Conservation (phyloP, 2,329 filamentous ascomycete species). For the Alternaria panax region DNA sequence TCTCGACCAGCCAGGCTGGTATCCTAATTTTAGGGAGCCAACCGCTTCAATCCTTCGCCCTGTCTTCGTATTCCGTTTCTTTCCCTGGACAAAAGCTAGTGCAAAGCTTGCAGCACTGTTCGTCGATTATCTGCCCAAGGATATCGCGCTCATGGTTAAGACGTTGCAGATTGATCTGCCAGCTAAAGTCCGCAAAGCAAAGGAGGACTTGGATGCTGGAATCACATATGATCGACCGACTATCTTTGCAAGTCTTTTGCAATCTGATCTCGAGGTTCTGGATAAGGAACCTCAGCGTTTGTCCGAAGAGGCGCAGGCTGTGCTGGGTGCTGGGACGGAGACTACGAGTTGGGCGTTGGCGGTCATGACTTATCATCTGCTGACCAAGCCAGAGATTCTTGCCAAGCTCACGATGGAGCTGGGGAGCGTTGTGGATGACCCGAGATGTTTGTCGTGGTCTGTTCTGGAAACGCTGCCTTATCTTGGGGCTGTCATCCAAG, state of each 20-base stretch:
- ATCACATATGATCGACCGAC: slow-evolving; percentile 35
- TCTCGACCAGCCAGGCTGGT: slow-evolving; percentile 35
- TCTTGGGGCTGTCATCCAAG: slow-evolving; percentile 42
- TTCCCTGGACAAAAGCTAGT: slow-evolving; percentile 32
- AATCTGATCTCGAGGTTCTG: slow-evolving; percentile 21
- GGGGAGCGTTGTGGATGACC: slow-evolving; percentile 22
- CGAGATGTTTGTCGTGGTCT: slow-evolving; percentile 26
- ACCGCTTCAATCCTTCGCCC: slow-evolving; percentile 25
- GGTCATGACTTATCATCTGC: slow-evolving; percentile 39
- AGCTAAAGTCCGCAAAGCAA: slow-evolving; percentile 27
- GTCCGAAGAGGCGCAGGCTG: slow-evolving; percentile 40
- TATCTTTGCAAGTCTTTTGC: slow-evolving; percentile 31
- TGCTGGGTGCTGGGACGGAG: slow-evolving; percentile 46
- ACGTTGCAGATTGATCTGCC: slow-evolving; percentile 40
- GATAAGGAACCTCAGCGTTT: slow-evolving; percentile 38
- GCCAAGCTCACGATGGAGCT: slow-evolving; percentile 37
- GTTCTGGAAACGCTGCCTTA: slow-evolving; percentile 40
- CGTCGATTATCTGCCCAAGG: slow-evolving; percentile 30
- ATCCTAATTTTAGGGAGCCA: slow-evolving; percentile 36
- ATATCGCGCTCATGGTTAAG: slow-evolving; percentile 28
- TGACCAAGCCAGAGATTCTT: slow-evolving; percentile 33
- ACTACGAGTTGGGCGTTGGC: slow-evolving; percentile 42
- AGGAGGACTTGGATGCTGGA: slow-evolving; percentile 31
- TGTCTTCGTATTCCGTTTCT: slow-evolving; percentile 38
- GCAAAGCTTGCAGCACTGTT: slow-evolving; percentile 24